Conservation (phyloP, 139 green algal species). For the Micractinium sp. region DNA sequence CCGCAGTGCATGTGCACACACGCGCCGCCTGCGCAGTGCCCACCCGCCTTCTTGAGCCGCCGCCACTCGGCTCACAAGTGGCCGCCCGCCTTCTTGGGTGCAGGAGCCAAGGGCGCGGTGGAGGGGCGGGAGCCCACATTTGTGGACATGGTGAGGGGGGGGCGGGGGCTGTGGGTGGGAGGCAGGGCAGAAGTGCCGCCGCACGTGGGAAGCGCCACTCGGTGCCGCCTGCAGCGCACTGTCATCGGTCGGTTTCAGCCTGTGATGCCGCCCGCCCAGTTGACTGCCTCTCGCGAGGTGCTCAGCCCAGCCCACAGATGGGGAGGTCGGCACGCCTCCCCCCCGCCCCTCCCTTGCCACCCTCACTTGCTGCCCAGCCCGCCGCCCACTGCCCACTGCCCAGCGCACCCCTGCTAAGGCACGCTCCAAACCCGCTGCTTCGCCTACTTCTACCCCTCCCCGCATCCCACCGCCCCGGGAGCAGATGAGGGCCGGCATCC, state of each 20-base stretch:
- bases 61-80: neutral
- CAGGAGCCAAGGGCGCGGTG: constrained; percentile 51
- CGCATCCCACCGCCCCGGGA: neutral
- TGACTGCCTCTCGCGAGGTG: too few relatives aligned
- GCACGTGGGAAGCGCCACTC: neutral
- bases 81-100: neutral
- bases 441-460: neutral
- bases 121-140: constrained; percentile 43
- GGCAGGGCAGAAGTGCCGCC: too few relatives aligned
- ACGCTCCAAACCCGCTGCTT: constrained; percentile 33
- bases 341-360: neutral
- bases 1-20: too few relatives aligned
- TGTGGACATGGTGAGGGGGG: constrained; percentile 36
- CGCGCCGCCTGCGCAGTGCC: neutral
- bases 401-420: constrained; percentile 44
- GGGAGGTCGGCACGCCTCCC: too few relatives aligned
- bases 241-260: neutral
- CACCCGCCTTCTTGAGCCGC: neutral
- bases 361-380: neutral
- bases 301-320: too few relatives aligned
- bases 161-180: neutral
- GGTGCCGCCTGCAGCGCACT: neutral
- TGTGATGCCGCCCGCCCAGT: too few relatives aligned
- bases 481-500: too few relatives aligned
- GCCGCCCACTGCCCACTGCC: constrained; percentile 30